Evolutionary conservation across 805 yeast species (phyloP), one percentile per base, ranked within the genome.

Genomic region (Isabelozyma heimii): DNA sequence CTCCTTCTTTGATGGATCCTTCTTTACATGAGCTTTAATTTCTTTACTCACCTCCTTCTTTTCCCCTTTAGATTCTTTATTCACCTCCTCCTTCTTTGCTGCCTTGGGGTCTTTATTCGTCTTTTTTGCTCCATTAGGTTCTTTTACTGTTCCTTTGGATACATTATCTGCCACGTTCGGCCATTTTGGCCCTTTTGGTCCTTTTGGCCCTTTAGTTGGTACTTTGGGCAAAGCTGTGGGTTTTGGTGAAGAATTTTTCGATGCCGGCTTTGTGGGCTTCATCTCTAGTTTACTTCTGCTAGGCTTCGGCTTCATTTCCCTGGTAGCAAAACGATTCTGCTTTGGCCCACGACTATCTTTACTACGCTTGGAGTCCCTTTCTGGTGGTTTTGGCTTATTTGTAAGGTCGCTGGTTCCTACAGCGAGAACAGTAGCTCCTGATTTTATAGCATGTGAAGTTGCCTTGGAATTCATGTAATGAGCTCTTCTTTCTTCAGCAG

Each of bases 371-470:
- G 7, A 16, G 13, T 8, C 24, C 44, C 16, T 37, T 14, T 27
- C 17, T 28, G 15, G 38, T 20, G 26, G 40, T 15, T 46, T 33
- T 6, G 35, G 35, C 8, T 30, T 30, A 7, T 30, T 30, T 30
- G 35, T 10, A 30, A 30, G 35, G 30, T 10, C 40, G 6, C 17
- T n/a, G 30, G 73, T 60, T 1, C 77, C 77, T 2, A 71, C 66
- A 1, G 77, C 78, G 46, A 63, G 61, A 16, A 72, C 58, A 2
- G 76, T 71, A 27, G 66, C 61, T 2, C 73, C 76, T 6, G 74
- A 60, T 54, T 72, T 72, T 17, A 70, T 54, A 9, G 66, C 67
- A 37, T 53, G 51, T 9, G 69, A 60, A 39, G 57, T 59, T 30
- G 68, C 70, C 50, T 67, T 66, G 12, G 68, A 58, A 14, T 53